Percentiles rank a stretch among this genome's conserved stretches.
phyloP scores from a whole-genome alignment of 768 basidiomycete genomes.

The Melanogaster broomeanus region DNA sequence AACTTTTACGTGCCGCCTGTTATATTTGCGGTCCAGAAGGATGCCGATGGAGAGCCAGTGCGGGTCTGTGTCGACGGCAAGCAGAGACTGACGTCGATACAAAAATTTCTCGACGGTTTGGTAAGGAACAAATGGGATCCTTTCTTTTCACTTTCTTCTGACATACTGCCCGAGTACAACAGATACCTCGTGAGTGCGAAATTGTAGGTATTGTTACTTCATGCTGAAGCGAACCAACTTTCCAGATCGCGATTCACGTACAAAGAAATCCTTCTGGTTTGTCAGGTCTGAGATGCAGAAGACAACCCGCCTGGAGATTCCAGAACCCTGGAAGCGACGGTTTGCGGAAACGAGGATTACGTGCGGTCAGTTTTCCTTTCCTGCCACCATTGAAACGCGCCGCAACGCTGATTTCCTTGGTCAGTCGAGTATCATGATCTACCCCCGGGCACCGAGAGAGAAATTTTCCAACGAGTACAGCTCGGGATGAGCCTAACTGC shows the following conservation, averaged over 20 bases:
- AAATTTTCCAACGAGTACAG: constrained; percentile 83
- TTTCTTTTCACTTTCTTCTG: neutral
- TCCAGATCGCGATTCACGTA: constrained; percentile 55
- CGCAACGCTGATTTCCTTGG: neutral
- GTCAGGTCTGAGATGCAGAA: constrained; percentile 50
- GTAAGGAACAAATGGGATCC: constrained; percentile 22
- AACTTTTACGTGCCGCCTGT: constrained; percentile 57
- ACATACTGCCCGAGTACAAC: constrained; percentile 8
- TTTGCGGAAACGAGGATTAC: constrained; percentile 63
- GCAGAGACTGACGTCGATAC: constrained; percentile 50
- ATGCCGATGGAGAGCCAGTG: constrained; percentile 42
- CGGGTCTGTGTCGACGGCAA: constrained; percentile 56
- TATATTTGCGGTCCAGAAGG: constrained; percentile 45
- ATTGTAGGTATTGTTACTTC: constrained; percentile 1
- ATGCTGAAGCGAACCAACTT: constrained; percentile 13
- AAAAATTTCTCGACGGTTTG: constrained; percentile 49
- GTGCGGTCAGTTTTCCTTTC: constrained; percentile 55
- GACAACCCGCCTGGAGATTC: constrained; percentile 50
- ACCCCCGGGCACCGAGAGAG: constrained; percentile 60
- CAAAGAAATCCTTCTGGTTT: constrained; percentile 66
- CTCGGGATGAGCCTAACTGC: constrained; percentile 73
- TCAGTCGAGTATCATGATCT: constrained; percentile 71
- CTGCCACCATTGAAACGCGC: neutral
- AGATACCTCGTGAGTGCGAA: constrained; percentile 56
- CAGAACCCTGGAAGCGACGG: constrained; percentile 47